These are phyloP conservation scores for Naganishia liquefaciens DNA, from an alignment of 1,284 basidiomycete species.

Conservation along the genomic window DNA sequence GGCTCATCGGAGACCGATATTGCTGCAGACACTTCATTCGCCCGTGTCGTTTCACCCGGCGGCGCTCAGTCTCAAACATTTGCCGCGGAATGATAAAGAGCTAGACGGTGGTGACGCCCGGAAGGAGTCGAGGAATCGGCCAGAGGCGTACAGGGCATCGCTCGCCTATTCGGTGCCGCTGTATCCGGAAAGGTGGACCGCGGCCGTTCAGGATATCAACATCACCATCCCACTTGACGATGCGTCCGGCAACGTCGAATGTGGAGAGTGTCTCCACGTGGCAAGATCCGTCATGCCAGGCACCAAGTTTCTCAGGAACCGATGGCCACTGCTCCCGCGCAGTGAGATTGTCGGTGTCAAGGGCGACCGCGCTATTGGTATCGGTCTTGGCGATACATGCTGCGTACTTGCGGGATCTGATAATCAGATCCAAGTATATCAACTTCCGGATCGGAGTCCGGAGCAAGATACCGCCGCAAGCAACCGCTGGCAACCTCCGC, in stretches of 20 bases:
- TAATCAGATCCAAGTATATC: constrained; percentile 51
- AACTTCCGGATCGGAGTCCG: constrained; percentile 39
- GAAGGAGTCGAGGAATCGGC: neutral
- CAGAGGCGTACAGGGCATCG: constrained; percentile 39
- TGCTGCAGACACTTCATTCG: constrained; percentile 47
- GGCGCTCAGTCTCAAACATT: constrained; percentile 34
- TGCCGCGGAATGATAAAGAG: neutral
- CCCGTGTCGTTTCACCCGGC: constrained; percentile 53
- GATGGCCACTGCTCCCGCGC: constrained; percentile 34
- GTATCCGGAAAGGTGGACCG: constrained; percentile 52
- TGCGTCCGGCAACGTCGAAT: constrained; percentile 27
- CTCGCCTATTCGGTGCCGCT: constrained; percentile 51
- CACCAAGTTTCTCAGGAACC: constrained; percentile 26
- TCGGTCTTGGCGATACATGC: constrained; percentile 50
- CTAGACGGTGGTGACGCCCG: neutral
- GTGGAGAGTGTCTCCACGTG: constrained; percentile 46
- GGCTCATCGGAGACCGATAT: constrained; percentile 28
- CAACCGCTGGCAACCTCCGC: neutral
- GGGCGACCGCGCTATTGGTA: constrained; percentile 42
- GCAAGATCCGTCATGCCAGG: constrained; percentile 34
- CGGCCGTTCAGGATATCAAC: constrained; percentile 50
- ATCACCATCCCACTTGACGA: constrained; percentile 34
- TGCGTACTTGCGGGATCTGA: constrained; percentile 51
- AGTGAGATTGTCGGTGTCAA: constrained; percentile 43
- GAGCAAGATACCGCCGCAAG: no score